Evolutionary conservation across 805 yeast species (phyloP).

Genomic region (Yarrowia porcina): DNA sequence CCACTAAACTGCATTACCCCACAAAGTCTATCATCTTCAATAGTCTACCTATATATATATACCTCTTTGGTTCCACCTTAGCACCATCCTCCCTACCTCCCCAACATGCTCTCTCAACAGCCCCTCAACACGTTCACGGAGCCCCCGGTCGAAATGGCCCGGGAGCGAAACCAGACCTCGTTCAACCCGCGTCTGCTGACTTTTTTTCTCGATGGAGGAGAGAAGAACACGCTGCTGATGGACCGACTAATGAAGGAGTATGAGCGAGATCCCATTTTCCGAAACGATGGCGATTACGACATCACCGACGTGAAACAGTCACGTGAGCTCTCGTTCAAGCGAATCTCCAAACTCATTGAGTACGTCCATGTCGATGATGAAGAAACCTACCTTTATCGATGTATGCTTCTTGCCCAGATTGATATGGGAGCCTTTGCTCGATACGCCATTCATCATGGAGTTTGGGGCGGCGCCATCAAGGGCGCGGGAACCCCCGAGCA

Average conservation of each 20-base stretch:
- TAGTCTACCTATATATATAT: not conserved
- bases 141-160: slow-evolving; percentile 39
- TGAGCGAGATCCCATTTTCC: slow-evolving; percentile 54
- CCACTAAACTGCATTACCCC: too few species aligned
- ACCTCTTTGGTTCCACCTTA: too few species aligned
- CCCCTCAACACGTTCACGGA: slow-evolving; percentile 34
- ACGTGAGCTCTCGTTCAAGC: slow-evolving; percentile 41
- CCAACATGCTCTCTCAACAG: not conserved
- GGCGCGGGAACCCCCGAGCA: slow-evolving; percentile 88
- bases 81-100: too few species aligned
- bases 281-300: slow-evolving; percentile 46
- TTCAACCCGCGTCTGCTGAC: slow-evolving; percentile 43
- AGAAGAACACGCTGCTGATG: slow-evolving; percentile 40
- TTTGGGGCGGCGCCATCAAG: slow-evolving; percentile 72
- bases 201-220: slow-evolving; percentile 44
- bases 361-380: slow-evolving; percentile 17
- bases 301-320: slow-evolving; percentile 40
- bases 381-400: slow-evolving; percentile 32
- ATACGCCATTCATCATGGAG: slow-evolving; percentile 80
- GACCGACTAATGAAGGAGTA: slow-evolving; percentile 44
- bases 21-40: not conserved
- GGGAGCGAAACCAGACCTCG: slow-evolving; percentile 41
- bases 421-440: slow-evolving; percentile 83
- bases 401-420: slow-evolving; percentile 35
- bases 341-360: slow-evolving; percentile 34